Evolutionary conservation across 2,329 filamentous ascomycete genomes (phyloP), one percentile per base, ranked within the genome.

Genomic region (Cordyceps cateniannulata): DNA sequence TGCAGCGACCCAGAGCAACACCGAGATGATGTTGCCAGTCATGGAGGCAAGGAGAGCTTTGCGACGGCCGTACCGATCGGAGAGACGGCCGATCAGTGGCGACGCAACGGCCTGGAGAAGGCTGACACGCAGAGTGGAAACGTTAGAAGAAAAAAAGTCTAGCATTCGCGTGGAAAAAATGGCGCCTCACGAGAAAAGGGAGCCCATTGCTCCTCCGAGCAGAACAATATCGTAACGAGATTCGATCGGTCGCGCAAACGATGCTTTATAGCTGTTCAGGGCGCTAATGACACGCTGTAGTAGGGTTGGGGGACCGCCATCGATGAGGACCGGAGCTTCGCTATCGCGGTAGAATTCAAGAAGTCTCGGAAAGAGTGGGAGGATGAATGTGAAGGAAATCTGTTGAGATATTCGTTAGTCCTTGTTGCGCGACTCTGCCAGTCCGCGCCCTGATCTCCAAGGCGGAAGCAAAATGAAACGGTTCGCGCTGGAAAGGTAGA

Each of bases 301-400:
- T 35, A 96, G 76, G 1, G 90, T 92, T 62, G 77, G 74, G 3
- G 82, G 77, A 40, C 77, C 76, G 59, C 77, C 77, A 53, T 72
- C 68, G 47, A 76, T 69, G 59, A 75, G 68, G n/a, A 77, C 69
- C 25, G 80, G 77, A 45, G 83, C 82, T 75, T 97, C 93, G 75
- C 87, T 85, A 71, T 91, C 87, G 76, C 91, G 90, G 79, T 98
- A 99, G 83, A 97, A 98, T 69, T 96, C 89, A 75, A 98, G 88
- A 49, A 99, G 88, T 62, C 92, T 93, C 8, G 93, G 95, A 72
- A 98, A 99, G 40, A 99, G 85, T 0, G 95, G 95, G 9, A 99
- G 87, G 71, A 98, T 98, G 72, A 99, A 97, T 32, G 95, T 99
- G 74, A 99, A 99, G 60, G 93, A 97, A 69, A 98, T 91, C 93